Base-by-base conservation (phyloP, 257 asterid genomes). In the Striga asiatica region DNA sequence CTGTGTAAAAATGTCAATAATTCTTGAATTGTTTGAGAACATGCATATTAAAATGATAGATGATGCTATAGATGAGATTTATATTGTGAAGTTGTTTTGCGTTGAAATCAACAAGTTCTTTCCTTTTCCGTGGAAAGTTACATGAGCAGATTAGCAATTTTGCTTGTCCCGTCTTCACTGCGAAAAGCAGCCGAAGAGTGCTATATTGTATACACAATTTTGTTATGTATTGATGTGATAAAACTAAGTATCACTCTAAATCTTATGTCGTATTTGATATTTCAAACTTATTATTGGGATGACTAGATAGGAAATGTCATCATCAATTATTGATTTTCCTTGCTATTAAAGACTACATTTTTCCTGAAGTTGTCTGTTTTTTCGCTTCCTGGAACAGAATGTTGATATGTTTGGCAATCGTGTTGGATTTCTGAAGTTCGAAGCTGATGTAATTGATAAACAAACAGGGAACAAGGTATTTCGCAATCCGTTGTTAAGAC, bases 331-430 rank as follows among this genome's bases (percentile, higher is more conserved):
- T 6, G 11, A n/a, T 35, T 31, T 60, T 43, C 13, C 50, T 35
- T 19, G 29, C 14, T 53, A n/a, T 35, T 61, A 39, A n/a, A 38
- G 57, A 18, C 23, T 3, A n/a, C n/a, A 17, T 67, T 38, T 11
- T 10, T 45, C 16, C 29, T 39, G 41, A 11, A 48, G 54, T 35
- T 60, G 62, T 12, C 65, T 62, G 52, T 23, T 35, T 4, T 23
- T 70, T 49, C 39, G 21, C 13, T 71, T 70, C 21, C 61, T 71
- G 57, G 52, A 61, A 20, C 76, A 89, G 97, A 81, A 78, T 13
- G 85, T 86, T 46, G 98, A 89, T 73, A 89, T 89, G 98, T 89
- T 89, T 65, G 98, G 96, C 46, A 81, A 76, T 55, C 93, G 89
- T 45, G 83, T 86, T 71, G 98, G 98, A 20, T 89, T 89, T 80